Conservation (phyloP, 208 protist genomes). For the Histomonas meleagridis region DNA sequence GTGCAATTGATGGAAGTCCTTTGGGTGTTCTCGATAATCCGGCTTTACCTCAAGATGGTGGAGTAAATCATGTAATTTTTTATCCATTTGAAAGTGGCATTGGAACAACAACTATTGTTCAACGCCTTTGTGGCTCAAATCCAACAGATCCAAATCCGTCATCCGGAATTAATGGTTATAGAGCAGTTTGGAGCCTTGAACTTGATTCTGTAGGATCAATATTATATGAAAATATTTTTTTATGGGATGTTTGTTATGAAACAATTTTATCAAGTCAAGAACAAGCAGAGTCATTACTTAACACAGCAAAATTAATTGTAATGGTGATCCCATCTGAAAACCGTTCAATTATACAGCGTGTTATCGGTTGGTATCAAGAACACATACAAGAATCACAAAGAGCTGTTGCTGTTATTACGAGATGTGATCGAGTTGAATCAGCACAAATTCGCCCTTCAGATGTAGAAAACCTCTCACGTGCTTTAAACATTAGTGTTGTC, state of each 20-base stretch:
- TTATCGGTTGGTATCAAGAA: constrained; percentile 15
- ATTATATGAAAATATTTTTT: background rate
- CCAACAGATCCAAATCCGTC: background rate
- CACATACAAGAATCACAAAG: background rate
- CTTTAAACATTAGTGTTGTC: background rate
- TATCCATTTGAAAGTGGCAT: background rate
- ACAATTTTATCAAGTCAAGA: background rate
- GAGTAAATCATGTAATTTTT: background rate
- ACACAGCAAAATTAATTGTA: background rate
- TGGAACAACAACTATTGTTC: constrained; percentile 9
- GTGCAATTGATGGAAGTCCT: background rate
- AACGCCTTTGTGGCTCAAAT: background rate
- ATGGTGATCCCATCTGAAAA: background rate
- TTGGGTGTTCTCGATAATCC: background rate
- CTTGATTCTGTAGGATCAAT: background rate
- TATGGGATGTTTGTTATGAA: background rate
- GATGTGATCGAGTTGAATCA: background rate
- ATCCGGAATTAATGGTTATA: constrained; percentile 5
- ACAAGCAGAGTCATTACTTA: background rate
- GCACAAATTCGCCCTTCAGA: background rate
- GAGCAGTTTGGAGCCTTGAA: background rate
- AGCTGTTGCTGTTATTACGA: background rate
- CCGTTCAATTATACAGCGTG: background rate
- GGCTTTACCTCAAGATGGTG: background rate
- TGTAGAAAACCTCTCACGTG: background rate